Base-by-base conservation (phyloP, 345 rosid species). In the Populus tremula region DNA sequence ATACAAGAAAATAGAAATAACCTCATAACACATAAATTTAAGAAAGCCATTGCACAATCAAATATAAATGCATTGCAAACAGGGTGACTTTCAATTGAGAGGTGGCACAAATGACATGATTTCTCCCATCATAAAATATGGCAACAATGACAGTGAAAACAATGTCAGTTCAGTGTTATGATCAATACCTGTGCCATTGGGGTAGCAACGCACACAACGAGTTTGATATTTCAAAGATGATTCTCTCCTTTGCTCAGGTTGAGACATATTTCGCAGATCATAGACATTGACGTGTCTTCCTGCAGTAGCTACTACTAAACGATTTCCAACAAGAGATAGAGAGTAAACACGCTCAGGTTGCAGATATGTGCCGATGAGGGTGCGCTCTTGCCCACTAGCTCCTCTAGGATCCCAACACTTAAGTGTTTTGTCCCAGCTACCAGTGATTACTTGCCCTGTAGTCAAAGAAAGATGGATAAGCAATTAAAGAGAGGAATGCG, bases 381-480 rank as follows among this genome's bases (percentile, higher is more conserved):
- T 90, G 18, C 87, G 89, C 39, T 95, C 96, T 75, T 87, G 89
- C 36, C 98, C 99, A 86, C 94, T 93, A 71, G 97, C 91, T 70
- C 96, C 98, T 85, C 99, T 89, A 53, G 98, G 99, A 84, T 95
- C 99, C 98, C 99, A 95, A 73, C 94, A 93, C 82, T 93, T 95
- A 65, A 95, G 67, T 21, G 96, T 93, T 84, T 87, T 95, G 80
- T 95, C 99, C 99, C 98, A 95, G 82, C 97, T 90, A 77, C 99
- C 99, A 18, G 92, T 92, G 75, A 95, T 91, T 66, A 95, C 97
- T 91, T 95, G 98, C 69, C 99, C 99, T 95, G 68, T 49, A 75
- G 47, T 59, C 8, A 75, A 67, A 65, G 49, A 77, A 14, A 75
- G 67, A 80, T 65, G 41, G 20, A 45, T 36, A 38, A 1, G 59